These are phyloP conservation scores for Rhododendron vialii DNA, from an alignment of 148 eudicot genomes.

Conservation along the genomic window DNA sequence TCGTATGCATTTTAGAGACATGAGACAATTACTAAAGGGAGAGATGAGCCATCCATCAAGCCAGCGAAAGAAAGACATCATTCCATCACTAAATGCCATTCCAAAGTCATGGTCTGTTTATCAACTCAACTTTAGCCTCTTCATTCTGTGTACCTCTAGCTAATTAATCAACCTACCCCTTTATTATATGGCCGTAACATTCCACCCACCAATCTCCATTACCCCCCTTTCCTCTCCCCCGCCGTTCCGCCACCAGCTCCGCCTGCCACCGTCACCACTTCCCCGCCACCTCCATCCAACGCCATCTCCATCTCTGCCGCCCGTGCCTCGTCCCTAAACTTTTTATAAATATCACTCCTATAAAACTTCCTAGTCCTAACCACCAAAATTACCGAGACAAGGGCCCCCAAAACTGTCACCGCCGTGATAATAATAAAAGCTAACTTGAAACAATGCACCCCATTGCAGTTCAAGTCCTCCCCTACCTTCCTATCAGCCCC, in stretches of 20 bases:
- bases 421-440: conserved; percentile 29
- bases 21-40: neutral
- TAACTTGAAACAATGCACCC: conserved; percentile 21
- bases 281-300: neutral
- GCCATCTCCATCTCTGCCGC: conserved; percentile 22
- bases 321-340: conserved; percentile 19
- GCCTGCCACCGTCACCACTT: neutral
- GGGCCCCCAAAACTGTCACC: conserved; percentile 22
- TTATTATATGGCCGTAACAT: neutral
- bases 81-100: no score
- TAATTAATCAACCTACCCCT: neutral
- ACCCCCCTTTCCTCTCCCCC: neutral
- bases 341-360: conserved; percentile 36
- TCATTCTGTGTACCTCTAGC: neutral
- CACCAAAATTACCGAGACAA: conserved; percentile 27
- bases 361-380: conserved; percentile 36
- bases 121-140: neutral
- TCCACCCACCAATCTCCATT: neutral
- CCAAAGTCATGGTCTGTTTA: neutral
- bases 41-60: neutral
- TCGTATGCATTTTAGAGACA: neutral
- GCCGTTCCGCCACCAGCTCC: neutral
- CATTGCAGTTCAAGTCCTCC: conserved; percentile 29
- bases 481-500: conserved; percentile 11
- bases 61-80: neutral